phyloP scores from a whole-genome alignment of 805 yeast species.

The Candida gorgasii region DNA sequence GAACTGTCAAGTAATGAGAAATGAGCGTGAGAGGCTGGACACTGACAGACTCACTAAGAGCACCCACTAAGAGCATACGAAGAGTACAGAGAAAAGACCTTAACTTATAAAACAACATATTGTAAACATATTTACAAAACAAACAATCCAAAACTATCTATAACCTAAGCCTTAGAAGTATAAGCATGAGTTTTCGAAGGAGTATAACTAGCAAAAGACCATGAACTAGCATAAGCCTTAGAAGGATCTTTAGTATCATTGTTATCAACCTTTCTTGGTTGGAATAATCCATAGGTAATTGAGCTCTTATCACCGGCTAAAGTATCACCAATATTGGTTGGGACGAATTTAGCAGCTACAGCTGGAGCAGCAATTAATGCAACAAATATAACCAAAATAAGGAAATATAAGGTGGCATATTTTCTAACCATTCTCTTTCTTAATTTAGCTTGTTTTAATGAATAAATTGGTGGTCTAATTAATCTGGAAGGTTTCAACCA shows the following conservation, averaged over 20 bases:
- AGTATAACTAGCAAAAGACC: constrained; percentile 29
- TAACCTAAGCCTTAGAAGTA: constrained; percentile 52
- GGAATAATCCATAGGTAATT: constrained; percentile 68
- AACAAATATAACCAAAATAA: constrained; percentile 66
- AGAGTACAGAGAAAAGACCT: background rate
- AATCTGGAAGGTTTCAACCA: constrained; percentile 98
- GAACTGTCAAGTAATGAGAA: too few relatives aligned
- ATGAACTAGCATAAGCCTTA: constrained; percentile 46
- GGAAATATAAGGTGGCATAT: constrained; percentile 80
- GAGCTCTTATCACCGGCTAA: constrained; percentile 26
- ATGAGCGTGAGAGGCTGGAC: too few relatives aligned
- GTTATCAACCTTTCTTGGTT: constrained; percentile 79
- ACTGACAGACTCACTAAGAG: too few relatives aligned
- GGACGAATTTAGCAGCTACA: constrained; percentile 62
- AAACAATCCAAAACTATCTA: constrained; percentile 10
- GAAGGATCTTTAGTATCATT: constrained; percentile 72
- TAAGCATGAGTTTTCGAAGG: constrained; percentile 56
- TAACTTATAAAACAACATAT: constrained; percentile 4
- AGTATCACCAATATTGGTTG: constrained; percentile 36
- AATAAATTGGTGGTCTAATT: constrained; percentile 96
- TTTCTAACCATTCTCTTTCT: constrained; percentile 97
- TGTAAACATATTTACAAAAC: constrained; percentile 9
- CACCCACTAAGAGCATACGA: too few relatives aligned
- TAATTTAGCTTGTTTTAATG: constrained; percentile 92
- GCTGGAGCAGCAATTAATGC: constrained; percentile 90